phyloP scores from a whole-genome alignment of 2,329 filamentous ascomycete species.

The Fusarium marasasianum region DNA sequence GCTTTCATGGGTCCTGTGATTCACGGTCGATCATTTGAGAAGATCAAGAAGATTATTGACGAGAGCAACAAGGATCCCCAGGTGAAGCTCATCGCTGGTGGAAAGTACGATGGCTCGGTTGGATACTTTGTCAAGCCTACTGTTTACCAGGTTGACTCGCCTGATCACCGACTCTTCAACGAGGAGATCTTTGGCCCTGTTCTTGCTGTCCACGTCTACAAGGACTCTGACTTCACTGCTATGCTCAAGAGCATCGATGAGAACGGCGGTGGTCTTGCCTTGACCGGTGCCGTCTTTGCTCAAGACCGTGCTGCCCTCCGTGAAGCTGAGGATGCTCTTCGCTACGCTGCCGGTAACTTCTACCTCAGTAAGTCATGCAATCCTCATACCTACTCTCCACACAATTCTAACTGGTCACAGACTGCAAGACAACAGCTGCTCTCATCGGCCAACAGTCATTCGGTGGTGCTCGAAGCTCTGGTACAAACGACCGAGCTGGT shows the following conservation, averaged over 20 bases:
- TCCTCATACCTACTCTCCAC: accelerated
- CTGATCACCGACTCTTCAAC: slow-evolving; percentile 76
- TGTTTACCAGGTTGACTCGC: slow-evolving; percentile 78
- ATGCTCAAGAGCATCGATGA: slow-evolving; percentile 52
- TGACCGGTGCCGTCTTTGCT: slow-evolving; percentile 62
- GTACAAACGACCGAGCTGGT: slow-evolving; percentile 67
- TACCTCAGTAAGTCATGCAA: slow-evolving; percentile 54
- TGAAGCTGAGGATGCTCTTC: slow-evolving; percentile 60
- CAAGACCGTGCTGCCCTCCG: slow-evolving; percentile 58
- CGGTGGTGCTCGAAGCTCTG: slow-evolving; percentile 61
- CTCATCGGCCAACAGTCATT: slow-evolving; percentile 67
- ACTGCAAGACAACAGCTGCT: slow-evolving; percentile 66
- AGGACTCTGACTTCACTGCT: slow-evolving; percentile 63
- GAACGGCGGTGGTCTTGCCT: slow-evolving; percentile 54
- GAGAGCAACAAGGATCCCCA: slow-evolving; percentile 78
- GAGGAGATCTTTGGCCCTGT: slow-evolving; percentile 87
- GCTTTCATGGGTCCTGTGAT: slow-evolving; percentile 87
- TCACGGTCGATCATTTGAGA: slow-evolving; percentile 82
- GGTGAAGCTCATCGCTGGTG: slow-evolving; percentile 77
- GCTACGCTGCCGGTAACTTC: slow-evolving; percentile 66
- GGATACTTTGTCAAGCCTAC: slow-evolving; percentile 88
- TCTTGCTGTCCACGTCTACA: slow-evolving; percentile 78
- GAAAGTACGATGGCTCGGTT: slow-evolving; percentile 77
- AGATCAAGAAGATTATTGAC: slow-evolving; percentile 79
- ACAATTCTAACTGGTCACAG: not conserved